Conservation (phyloP, 352 stramenopile genomes). For the Pythium insidiosum region DNA sequence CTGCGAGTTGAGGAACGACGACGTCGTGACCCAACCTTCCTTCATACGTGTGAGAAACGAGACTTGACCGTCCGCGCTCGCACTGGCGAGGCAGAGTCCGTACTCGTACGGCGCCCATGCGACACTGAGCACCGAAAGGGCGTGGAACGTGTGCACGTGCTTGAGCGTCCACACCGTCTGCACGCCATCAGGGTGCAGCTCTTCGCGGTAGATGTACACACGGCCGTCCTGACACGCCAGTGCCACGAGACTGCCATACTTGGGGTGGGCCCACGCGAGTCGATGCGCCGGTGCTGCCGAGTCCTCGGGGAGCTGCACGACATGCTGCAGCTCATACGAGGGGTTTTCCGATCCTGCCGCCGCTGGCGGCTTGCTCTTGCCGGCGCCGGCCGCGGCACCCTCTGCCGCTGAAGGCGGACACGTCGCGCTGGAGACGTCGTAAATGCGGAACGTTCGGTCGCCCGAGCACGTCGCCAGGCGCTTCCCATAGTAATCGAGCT, state of each 20-base stretch:
- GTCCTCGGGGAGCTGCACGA: conserved; percentile 55
- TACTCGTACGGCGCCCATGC: conserved; percentile 86
- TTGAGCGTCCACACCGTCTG: conserved; percentile 70
- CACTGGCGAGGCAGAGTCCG: conserved; percentile 68
- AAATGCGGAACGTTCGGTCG: conserved; percentile 80
- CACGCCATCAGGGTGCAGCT: conserved; percentile 42
- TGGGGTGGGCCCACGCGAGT: conserved; percentile 80
- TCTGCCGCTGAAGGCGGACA: no score
- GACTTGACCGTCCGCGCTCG: conserved; percentile 75
- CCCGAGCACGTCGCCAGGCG: conserved; percentile 72
- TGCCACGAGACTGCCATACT: conserved; percentile 77
- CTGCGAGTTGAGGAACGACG: conserved; percentile 67
- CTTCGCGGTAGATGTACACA: conserved; percentile 83
- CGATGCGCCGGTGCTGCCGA: conserved; percentile 64
- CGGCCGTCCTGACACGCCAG: conserved; percentile 70
- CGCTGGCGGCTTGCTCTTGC: conserved; percentile 3
- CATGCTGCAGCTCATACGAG: conserved; percentile 45
- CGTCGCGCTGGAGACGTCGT: conserved; percentile 62
- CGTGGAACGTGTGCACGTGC: conserved; percentile 67
- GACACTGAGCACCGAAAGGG: conserved; percentile 68
- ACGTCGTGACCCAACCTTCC: conserved; percentile 74
- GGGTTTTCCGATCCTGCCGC: neutral
- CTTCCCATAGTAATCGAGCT: conserved; percentile 86
- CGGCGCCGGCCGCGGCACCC: conserved; percentile 4
- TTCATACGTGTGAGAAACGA: conserved; percentile 77